These are phyloP conservation scores for Marasmius fiardii DNA, from an alignment of 1,284 basidiomycete genomes.

Conservation along the genomic window DNA sequence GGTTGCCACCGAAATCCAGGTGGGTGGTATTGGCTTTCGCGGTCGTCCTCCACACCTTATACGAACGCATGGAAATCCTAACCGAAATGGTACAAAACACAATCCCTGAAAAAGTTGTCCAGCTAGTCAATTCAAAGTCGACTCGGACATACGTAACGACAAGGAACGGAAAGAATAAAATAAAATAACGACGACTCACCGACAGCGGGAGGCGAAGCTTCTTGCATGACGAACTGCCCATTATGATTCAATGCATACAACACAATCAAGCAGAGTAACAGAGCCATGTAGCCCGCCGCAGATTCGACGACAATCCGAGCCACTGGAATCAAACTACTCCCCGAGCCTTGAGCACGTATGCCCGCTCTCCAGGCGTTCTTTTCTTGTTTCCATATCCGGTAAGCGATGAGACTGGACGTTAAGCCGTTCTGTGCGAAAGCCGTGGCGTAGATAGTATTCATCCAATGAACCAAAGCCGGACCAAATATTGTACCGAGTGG, in stretches of 20 bases:
- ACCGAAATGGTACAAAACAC: conserved; percentile 1
- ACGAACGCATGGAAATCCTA: background rate
- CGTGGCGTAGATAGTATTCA: conserved; percentile 27
- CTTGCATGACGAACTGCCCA: conserved; percentile 26
- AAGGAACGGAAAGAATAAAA: too few species aligned
- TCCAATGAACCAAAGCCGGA: conserved; percentile 22
- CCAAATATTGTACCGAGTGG: conserved; percentile 21
- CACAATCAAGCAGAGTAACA: conserved; percentile 24
- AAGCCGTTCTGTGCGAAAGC: conserved; percentile 26
- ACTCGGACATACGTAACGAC: background rate
- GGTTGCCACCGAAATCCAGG: background rate
- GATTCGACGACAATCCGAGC: conserved; percentile 28
- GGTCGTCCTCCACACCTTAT: conserved; percentile 1
- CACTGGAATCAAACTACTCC: conserved; percentile 21
- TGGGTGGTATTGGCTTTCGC: background rate
- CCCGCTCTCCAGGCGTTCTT: conserved; percentile 12
- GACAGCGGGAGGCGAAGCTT: conserved; percentile 25
- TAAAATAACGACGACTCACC: too few species aligned
- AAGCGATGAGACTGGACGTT: conserved; percentile 28
- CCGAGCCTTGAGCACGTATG: conserved; percentile 4
- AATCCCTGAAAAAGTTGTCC: background rate
- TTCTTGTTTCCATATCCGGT: conserved; percentile 26
- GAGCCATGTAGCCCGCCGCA: conserved; percentile 25
- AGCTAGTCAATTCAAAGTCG: background rate
- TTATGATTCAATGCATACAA: conserved; percentile 23